Evolutionary conservation across 768 basidiomycete genomes (phyloP).

Genomic region (Lepiota brunneoincarnata): DNA sequence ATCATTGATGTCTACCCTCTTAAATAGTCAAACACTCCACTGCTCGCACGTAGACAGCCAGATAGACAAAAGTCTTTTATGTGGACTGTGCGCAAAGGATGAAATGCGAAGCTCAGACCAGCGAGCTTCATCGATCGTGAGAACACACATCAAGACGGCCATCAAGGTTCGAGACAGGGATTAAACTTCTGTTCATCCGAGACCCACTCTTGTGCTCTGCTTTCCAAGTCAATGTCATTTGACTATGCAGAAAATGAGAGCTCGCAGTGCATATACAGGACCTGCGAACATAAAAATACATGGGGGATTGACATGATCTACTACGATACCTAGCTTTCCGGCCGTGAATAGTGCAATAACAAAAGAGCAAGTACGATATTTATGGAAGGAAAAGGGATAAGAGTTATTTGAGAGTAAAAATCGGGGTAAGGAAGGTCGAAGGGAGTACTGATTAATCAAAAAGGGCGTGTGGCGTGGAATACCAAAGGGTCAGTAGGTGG

Average conservation of each 20-base stretch:
- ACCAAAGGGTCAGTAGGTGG: not conserved
- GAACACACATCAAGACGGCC: too few relatives aligned
- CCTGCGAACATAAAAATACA: constrained; percentile 51
- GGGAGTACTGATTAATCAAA: constrained; percentile 5
- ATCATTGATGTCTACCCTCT: constrained; percentile 43
- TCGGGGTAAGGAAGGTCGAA: not conserved
- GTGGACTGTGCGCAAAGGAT: too few relatives aligned
- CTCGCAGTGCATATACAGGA: constrained; percentile 16
- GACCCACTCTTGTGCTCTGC: constrained; percentile 2
- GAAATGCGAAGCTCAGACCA: too few relatives aligned
- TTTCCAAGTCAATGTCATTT: constrained; percentile 7
- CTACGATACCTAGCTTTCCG: constrained; percentile 47
- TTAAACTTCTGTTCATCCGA: constrained; percentile 5
- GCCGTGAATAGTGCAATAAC: constrained; percentile 42
- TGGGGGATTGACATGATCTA: constrained; percentile 38
- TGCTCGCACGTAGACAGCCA: not conserved
- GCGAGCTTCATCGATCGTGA: too few relatives aligned
- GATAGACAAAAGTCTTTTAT: too few relatives aligned
- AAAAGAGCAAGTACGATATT: constrained; percentile 38
- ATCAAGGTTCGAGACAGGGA: constrained; percentile 18
- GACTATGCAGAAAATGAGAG: constrained; percentile 14
- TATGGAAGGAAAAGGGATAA: constrained; percentile 14
- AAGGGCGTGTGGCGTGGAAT: not conserved
- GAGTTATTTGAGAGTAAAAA: constrained; percentile 6
- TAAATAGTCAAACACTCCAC: constrained; percentile 5